Evolutionary conservation across 2,329 filamentous ascomycete genomes (phyloP).

Genomic region (Immersiporthe knoxdaviesiana): DNA sequence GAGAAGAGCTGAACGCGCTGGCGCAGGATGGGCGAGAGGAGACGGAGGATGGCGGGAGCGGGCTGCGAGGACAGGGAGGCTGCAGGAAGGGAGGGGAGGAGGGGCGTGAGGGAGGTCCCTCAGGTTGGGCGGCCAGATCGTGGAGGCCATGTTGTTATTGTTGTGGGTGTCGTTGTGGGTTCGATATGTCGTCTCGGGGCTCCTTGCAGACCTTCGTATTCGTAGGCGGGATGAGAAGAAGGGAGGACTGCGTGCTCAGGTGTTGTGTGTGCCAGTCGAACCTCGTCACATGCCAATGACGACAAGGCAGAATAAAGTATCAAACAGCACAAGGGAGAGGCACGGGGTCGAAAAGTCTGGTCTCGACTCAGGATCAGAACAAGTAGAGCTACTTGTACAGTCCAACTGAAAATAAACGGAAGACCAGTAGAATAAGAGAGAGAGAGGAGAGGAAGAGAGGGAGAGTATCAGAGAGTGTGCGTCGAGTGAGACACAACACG

Average conservation of each 20-base stretch:
- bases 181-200: not conserved
- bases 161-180: no score
- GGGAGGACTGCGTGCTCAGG: conserved; percentile 4
- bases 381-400: not conserved
- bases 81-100: conserved; percentile 63
- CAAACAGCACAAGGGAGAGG: not conserved
- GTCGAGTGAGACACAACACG: not conserved
- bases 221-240: not conserved
- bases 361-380: not conserved
- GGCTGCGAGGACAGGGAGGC: conserved; percentile 62
- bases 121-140: conserved; percentile 49
- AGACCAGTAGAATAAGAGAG: not conserved
- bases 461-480: not conserved
- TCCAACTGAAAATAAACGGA: not conserved
- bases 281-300: conserved; percentile 25
- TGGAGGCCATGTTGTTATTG: conserved; percentile 35
- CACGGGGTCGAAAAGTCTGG: not conserved
- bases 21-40: conserved; percentile 67
- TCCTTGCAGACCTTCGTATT: not conserved
- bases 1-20: conserved; percentile 70
- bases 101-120: conserved; percentile 55
- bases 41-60: conserved; percentile 58
- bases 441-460: not conserved
- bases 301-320: not conserved
- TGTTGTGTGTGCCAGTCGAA: conserved; percentile 17